Base-by-base conservation (phyloP, 768 basidiomycete species). In the Boletus sp. region DNA sequence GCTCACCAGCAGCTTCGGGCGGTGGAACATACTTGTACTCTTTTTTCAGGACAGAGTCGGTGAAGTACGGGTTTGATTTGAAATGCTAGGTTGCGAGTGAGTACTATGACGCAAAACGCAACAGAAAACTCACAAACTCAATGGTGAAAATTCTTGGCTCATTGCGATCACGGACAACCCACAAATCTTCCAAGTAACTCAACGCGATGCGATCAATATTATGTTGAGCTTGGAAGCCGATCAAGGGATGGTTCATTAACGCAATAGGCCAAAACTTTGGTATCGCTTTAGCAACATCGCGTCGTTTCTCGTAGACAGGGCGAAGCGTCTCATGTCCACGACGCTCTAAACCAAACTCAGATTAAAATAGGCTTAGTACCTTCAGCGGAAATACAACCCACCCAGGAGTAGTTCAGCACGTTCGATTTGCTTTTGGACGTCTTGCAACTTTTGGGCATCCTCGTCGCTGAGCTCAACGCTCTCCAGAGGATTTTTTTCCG, bases 201-300 rank as follows among this genome's bases (percentile, higher is more conserved):
- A 97, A 73, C 12, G 94, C 94, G 59, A 85, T 79, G 69, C 87
- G 84, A 74, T 97, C 94, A 18, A 85, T 80, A 52, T 77, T 80
- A 69, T 91, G 89, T 67, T 88, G 86, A 33, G 79, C 80, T 69
- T 87, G 83, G 63, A 86, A 76, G 37, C 82, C 78, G 68, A 92
- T 75, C 62, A 84, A 64, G 47, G 68, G 63, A 73, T 90, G 77
- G 76, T 91, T 89, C 83, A 90, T 82, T 64, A 94, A 76, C 42
- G 91, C 89, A 58, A 89, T 81, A n/a, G 89, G 83, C 92, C 92
- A 94, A 76, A 93, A 93, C 68, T 86, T 87, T 54, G 80, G 72
- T 67, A 94, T 90, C 28, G 72, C 71, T 72, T 86, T 87, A 47
- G 83, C 72, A 45, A 86, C 73, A 57, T 77, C 78, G 48, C 90